Evolutionary conservation across 1,139 yeast species (phyloP).

Genomic region (Pichia kudriavzevii): DNA sequence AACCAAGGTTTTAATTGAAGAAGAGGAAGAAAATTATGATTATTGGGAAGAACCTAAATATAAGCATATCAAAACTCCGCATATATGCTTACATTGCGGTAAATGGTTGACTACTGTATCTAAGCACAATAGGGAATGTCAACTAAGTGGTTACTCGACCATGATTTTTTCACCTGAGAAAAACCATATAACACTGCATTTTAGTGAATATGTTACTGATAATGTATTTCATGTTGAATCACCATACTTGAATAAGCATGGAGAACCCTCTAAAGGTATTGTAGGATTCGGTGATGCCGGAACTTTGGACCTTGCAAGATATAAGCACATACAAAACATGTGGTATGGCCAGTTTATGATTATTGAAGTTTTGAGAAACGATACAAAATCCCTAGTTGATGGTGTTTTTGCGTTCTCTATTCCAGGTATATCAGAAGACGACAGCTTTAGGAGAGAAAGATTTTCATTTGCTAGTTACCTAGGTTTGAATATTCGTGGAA

Average conservation of each 20-base stretch:
- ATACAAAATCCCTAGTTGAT: background rate
- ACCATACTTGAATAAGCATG: slow-evolving; percentile 66
- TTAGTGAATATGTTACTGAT: slow-evolving; percentile 3
- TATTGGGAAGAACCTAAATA: slow-evolving; percentile 3
- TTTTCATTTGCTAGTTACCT: too few species aligned
- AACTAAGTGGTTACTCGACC: slow-evolving; percentile 17
- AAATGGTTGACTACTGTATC: slow-evolving; percentile 11
- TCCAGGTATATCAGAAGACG: too few species aligned
- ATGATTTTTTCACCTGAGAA: slow-evolving; percentile 24
- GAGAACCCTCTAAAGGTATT: slow-evolving; percentile 55
- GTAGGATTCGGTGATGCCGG: slow-evolving; percentile 49
- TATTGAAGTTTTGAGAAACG: background rate
- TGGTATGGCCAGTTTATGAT: slow-evolving; percentile 41
- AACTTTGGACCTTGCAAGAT: slow-evolving; percentile 43
- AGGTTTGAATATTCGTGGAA: too few species aligned
- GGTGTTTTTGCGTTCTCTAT: background rate
- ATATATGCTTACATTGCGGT: slow-evolving; percentile 24
- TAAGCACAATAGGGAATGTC: slow-evolving; percentile 17
- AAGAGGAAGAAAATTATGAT: background rate
- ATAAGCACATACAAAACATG: slow-evolving; percentile 44
- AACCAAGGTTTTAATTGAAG: slow-evolving; percentile 3
- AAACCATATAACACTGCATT: slow-evolving; percentile 16
- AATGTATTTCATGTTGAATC: slow-evolving; percentile 25
- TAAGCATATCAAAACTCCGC: slow-evolving; percentile 13
- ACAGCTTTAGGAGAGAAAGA: too few species aligned